phyloP scores from a whole-genome alignment of 352 stramenopile genomes.

The Phytophthora sp. region DNA sequence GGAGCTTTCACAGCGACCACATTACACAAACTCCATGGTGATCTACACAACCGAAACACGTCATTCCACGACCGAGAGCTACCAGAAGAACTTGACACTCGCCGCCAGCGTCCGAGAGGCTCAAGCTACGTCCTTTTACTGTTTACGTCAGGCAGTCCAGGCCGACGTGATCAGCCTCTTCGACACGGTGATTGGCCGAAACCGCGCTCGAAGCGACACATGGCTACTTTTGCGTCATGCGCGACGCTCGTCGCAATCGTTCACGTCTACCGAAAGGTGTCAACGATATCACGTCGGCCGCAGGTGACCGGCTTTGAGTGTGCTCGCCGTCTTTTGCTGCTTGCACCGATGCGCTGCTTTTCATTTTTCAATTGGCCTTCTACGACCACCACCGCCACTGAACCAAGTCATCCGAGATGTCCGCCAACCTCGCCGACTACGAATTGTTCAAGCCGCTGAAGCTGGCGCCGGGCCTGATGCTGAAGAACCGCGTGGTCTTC shows the following conservation, averaged over 20 bases:
- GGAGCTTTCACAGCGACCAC: too few species aligned
- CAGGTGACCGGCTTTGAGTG: too few species aligned
- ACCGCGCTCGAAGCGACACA: neutral
- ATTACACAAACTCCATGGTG: too few species aligned
- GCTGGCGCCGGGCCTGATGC: constrained; percentile 30
- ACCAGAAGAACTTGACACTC: too few species aligned
- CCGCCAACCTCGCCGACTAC: constrained; percentile 35
- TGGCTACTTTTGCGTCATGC: constrained; percentile 20
- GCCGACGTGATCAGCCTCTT: neutral
- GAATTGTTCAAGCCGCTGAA: constrained; percentile 49
- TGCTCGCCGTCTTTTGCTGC: neutral
- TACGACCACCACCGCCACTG: neutral
- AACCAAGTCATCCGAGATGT: constrained; percentile 24
- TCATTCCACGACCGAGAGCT: too few species aligned
- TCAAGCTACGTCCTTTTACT: too few species aligned
- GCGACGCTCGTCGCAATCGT: constrained; percentile 8
- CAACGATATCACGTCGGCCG: constrained; percentile 11
- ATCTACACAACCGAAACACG: too few species aligned
- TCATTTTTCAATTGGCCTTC: constrained; percentile 14
- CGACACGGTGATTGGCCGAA: neutral
- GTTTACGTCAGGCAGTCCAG: neutral
- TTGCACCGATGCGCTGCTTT: neutral
- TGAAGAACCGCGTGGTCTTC: constrained; percentile 56
- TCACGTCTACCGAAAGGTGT: constrained; percentile 22
- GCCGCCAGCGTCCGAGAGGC: too few species aligned